A percentile compares a stretch with the other conserved stretches of the same genome.
phyloP scores from a whole-genome alignment of 805 yeast species.

The Brettanomyces bruxellensis region DNA sequence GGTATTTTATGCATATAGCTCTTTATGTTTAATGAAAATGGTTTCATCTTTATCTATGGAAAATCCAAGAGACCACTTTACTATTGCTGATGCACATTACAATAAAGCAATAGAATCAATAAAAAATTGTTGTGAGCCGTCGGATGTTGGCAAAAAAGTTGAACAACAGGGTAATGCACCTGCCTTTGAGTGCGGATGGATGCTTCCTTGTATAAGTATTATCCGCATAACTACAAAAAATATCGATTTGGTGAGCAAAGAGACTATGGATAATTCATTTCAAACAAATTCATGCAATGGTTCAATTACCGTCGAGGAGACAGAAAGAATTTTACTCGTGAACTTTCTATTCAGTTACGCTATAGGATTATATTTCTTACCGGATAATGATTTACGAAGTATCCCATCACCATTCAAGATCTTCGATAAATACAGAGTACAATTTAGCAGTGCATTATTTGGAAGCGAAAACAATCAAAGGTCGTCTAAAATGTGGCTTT shows the following conservation, averaged over 20 bases:
- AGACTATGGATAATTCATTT: background rate
- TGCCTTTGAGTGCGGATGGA: slow-evolving; percentile 23
- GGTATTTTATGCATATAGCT: slow-evolving; percentile 32
- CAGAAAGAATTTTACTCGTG: slow-evolving; percentile 1
- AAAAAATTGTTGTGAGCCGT: no score
- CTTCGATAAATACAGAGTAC: slow-evolving; percentile 23
- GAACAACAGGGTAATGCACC: background rate
- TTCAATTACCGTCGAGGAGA: background rate
- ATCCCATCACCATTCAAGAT: slow-evolving; percentile 35
- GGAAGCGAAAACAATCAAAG: background rate
- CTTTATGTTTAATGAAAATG: slow-evolving; percentile 13
- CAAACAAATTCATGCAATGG: background rate
- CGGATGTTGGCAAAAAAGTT: background rate
- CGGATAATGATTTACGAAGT: slow-evolving; percentile 18
- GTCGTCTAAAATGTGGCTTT: slow-evolving; percentile 22
- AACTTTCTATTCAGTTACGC: slow-evolving; percentile 33
- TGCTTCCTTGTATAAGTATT: slow-evolving; percentile 31
- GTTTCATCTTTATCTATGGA: slow-evolving; percentile 9
- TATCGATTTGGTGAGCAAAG: slow-evolving; percentile 13
- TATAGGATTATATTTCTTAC: slow-evolving; percentile 28
- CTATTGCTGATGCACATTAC: slow-evolving; percentile 17
- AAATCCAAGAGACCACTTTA: slow-evolving; percentile 19
- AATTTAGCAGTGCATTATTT: slow-evolving; percentile 6
- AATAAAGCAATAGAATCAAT: slow-evolving; percentile 14
- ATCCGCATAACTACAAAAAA: slow-evolving; percentile 30